phyloP scores from a whole-genome alignment of 345 rosid species.

The Eucalyptus polyanthemos region DNA sequence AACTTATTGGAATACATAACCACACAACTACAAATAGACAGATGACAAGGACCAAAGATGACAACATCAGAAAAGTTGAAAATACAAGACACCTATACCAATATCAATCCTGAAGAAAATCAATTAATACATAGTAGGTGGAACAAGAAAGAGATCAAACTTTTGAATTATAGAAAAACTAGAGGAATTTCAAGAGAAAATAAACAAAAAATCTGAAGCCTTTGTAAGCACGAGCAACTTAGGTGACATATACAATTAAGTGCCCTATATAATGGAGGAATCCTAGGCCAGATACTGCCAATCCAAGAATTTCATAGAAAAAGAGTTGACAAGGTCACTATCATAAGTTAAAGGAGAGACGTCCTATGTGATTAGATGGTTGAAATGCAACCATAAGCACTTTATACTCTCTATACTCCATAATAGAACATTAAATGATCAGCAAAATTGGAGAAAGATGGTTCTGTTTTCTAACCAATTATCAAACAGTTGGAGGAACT shows the following conservation, averaged over 20 bases:
- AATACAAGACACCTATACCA: not conserved
- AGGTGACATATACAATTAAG: not conserved
- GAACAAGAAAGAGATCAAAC: not conserved
- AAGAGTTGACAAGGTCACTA: not conserved
- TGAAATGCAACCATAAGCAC: not conserved
- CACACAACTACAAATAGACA: not conserved
- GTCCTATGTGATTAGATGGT: not conserved
- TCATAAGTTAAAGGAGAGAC: not conserved
- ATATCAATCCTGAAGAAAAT: not conserved
- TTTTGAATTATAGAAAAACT: not conserved
- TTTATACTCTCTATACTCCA: not conserved
- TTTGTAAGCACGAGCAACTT: not conserved
- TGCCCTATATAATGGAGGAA: not conserved
- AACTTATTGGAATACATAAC: not conserved
- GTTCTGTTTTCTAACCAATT: not conserved
- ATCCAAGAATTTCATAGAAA: not conserved
- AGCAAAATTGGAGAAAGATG: not conserved
- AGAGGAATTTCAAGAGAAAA: not conserved
- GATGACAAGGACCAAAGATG: not conserved
- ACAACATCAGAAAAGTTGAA: not conserved
- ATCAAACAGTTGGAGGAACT: not conserved
- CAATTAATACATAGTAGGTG: not conserved
- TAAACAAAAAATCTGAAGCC: not conserved
- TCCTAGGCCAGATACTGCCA: not conserved
- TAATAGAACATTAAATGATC: not conserved